phyloP scores from a whole-genome alignment of 2,329 filamentous ascomycete genomes.

The Monosporascus sp. region DNA sequence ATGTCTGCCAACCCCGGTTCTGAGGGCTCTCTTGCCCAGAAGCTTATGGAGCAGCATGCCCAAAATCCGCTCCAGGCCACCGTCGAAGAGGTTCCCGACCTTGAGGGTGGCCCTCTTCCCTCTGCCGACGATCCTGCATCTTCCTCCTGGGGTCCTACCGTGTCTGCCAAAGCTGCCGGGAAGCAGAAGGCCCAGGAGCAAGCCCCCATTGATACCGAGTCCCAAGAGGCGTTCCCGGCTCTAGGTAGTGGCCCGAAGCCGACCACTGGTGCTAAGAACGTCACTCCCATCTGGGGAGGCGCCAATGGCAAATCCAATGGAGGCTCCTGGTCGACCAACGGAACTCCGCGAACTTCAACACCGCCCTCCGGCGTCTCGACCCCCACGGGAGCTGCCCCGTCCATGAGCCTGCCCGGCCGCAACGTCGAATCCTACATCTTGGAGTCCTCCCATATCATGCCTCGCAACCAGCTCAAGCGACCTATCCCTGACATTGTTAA shows the following conservation, averaged over 20 bases:
- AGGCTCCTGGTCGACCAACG: conserved; percentile 43
- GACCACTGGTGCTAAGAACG: conserved; percentile 54
- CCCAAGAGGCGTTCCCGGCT: conserved; percentile 90
- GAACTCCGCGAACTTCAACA: conserved; percentile 55
- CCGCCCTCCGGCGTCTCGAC: conserved; percentile 56
- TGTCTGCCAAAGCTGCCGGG: conserved; percentile 59
- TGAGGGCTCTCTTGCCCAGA: conserved; percentile 53
- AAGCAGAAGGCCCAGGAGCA: conserved; percentile 58
- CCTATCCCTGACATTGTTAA: conserved; percentile 80
- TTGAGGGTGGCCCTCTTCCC: conserved; percentile 63
- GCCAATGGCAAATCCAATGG: conserved; percentile 50
- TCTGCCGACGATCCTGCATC: conserved; percentile 35
- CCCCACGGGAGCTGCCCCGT: conserved; percentile 41
- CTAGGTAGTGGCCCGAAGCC: conserved; percentile 62
- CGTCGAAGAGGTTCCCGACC: conserved; percentile 76
- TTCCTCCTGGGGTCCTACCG: conserved; percentile 41
- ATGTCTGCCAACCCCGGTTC: conserved; percentile 39
- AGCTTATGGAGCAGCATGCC: conserved; percentile 59
- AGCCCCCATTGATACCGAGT: conserved; percentile 69
- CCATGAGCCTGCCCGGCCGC: conserved; percentile 75
- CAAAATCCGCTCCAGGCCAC: conserved; percentile 53
- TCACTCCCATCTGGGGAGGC: conserved; percentile 71
- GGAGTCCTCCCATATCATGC: conserved; percentile 69
- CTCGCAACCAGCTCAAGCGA: conserved; percentile 73
- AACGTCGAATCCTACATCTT: conserved; percentile 73